Percentiles rank a stretch among this genome's conserved stretches.
Conservation (phyloP, 805 yeast species). For the Saccharomycopsis malanga region DNA sequence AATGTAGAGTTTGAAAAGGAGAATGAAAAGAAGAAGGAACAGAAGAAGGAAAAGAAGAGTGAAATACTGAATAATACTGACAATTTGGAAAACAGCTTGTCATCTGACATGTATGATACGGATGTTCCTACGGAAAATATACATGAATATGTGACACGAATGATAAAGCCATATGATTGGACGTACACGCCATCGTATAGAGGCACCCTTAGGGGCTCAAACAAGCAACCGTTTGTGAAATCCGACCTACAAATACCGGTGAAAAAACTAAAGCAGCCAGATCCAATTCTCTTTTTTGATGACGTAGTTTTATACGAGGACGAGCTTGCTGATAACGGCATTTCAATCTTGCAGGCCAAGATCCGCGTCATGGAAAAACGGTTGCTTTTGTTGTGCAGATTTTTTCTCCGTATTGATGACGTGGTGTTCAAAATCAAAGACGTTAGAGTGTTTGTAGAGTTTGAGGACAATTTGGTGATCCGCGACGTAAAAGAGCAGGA, state of each 20-base stretch:
- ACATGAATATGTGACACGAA: constrained; percentile 37
- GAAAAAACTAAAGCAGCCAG: constrained; percentile 60
- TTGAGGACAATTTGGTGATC: constrained; percentile 52
- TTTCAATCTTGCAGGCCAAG: constrained; percentile 67
- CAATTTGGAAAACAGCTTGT: constrained; percentile 22
- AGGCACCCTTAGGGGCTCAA: constrained; percentile 41
- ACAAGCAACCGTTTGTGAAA: constrained; percentile 18
- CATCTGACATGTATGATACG: constrained; percentile 23
- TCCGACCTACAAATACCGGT: constrained; percentile 51
- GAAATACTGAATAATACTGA: constrained; percentile 1
- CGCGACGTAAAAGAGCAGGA: constrained; percentile 75
- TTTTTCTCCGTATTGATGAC: constrained; percentile 84
- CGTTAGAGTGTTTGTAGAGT: constrained; percentile 77
- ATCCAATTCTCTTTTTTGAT: constrained; percentile 83
- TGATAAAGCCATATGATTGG: constrained; percentile 91
- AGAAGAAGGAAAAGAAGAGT: neutral
- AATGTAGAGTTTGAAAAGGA: neutral
- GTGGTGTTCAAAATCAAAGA: constrained; percentile 81
- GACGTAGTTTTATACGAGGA: constrained; percentile 89
- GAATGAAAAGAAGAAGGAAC: constrained; percentile 28
- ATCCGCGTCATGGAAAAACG: constrained; percentile 85
- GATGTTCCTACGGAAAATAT: constrained; percentile 31
- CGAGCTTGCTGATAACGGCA: constrained; percentile 95
- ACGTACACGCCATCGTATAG: constrained; percentile 76
- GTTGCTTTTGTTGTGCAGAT: constrained; percentile 62